Base-by-base conservation (phyloP, 2,329 filamentous ascomycete genomes). In the Fusarium marasasianum region DNA sequence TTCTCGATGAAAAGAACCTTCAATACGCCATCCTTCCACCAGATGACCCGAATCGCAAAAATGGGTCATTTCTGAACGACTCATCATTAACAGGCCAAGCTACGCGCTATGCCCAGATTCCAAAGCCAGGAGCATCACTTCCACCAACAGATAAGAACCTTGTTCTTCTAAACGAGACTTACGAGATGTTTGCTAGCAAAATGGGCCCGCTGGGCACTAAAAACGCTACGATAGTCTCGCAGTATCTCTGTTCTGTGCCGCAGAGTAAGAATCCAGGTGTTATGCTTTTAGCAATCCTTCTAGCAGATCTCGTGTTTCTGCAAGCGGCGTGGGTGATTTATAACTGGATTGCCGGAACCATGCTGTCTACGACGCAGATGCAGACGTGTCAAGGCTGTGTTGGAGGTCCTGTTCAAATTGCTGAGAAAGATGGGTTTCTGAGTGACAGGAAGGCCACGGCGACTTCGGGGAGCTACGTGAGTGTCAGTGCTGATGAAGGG, bases 201-300 rank as follows among this genome's bases (percentile, higher is more conserved):
- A 73, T 60, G 29, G 71, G 66, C 1, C 24, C 71, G 0, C 38
- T 73, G 0, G 24, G 13, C 10, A 62, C 47, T 5, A 41, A 40
- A 4, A 58, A 67, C 4, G 26, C 69, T 1, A 73, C 66, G 2
- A 64, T 73, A 11, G 71, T 66, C 15, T 48, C 59, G 7, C 69
- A 73, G 24, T 73, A 73, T 50, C 51, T 73, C 9, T 73, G 71
- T 6, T 70, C 66, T 18, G 60, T 73, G 11, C 71, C 71, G 3
- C 38, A 64, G 37, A 61, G 55, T 26, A 73, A 73, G 22, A 73
- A 62, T 9, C 59, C 50, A 1, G 66, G 69, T 2, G 50, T 71
- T 2, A 73, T 73, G 71, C 43, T 73, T 0, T 14, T 70, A 3
- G 71, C 71, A 1, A 73, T 73, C 5, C 15, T 73, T 6, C 57